A percentile compares a stretch with the other conserved stretches of the same genome.
Evolutionary conservation across 148 eudicot genomes (phyloP).

Genomic region (Cornus suecica): DNA sequence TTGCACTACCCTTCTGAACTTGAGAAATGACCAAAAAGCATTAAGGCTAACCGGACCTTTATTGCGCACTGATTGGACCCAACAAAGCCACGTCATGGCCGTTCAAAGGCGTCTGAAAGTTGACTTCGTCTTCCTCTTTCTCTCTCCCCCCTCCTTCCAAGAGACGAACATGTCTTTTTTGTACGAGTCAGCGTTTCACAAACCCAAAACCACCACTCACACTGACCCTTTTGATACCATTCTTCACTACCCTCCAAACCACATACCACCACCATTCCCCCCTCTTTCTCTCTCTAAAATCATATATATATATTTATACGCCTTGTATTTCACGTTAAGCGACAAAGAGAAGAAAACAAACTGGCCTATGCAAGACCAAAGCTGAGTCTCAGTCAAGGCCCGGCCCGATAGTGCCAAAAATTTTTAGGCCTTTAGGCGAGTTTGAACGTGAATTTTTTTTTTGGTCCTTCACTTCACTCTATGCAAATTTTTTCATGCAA

Average conservation of each 20-base stretch:
- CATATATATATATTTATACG: neutral
- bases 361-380: neutral
- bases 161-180: neutral
- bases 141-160: neutral
- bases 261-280: neutral
- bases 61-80: neutral
- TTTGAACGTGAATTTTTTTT: too few relatives aligned
- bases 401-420: too few relatives aligned
- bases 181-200: slow-evolving; percentile 9
- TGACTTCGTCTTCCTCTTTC: slow-evolving; percentile 18
- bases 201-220: neutral
- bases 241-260: slow-evolving; percentile 11
- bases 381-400: neutral
- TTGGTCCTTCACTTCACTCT: too few relatives aligned
- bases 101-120: neutral
- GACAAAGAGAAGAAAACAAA: slow-evolving; percentile 1
- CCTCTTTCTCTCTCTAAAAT: neutral
- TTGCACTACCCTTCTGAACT: too few relatives aligned
- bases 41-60: neutral
- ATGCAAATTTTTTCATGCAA: too few relatives aligned
- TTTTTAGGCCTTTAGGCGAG: too few relatives aligned
- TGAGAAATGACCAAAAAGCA: too few relatives aligned
- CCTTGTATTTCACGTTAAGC: slow-evolving; percentile 8
- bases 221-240: slow-evolving; percentile 1
- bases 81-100: neutral